Conservation (phyloP, 2,329 filamentous ascomycete species). For the Fusarium decemcellulare region DNA sequence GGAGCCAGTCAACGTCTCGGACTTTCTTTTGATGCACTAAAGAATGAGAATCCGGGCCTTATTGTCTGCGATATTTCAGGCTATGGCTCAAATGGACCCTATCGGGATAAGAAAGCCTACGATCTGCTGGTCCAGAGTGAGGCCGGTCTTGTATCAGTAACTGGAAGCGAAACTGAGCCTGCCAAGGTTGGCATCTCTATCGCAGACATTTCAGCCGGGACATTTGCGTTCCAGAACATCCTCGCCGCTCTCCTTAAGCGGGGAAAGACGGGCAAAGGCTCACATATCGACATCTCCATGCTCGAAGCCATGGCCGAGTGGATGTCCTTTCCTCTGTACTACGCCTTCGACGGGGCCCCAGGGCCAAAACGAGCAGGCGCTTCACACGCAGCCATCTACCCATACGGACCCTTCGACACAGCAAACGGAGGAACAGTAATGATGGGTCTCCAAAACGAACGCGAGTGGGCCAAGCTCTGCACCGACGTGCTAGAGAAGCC, state of each 20-base stretch:
- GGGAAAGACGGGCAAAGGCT: slow-evolving; percentile 62
- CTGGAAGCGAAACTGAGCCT: slow-evolving; percentile 59
- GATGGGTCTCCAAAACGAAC: slow-evolving; percentile 71
- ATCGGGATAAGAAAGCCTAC: slow-evolving; percentile 68
- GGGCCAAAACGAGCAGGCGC: slow-evolving; percentile 63
- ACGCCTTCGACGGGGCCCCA: slow-evolving; percentile 61
- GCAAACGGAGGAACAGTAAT: slow-evolving; percentile 65
- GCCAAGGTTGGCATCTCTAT: slow-evolving; percentile 69
- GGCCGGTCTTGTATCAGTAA: slow-evolving; percentile 66
- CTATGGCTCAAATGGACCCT: slow-evolving; percentile 65
- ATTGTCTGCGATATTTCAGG: slow-evolving; percentile 70
- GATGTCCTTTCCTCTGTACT: slow-evolving; percentile 71
- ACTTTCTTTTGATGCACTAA: slow-evolving; percentile 60
- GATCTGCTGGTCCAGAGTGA: slow-evolving; percentile 69
- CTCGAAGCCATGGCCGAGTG: slow-evolving; percentile 71
- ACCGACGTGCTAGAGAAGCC: slow-evolving; percentile 59
- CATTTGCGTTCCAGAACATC: slow-evolving; percentile 67
- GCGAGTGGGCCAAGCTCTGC: slow-evolving; percentile 68
- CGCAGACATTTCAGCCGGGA: slow-evolving; percentile 67
- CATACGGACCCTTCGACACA: slow-evolving; percentile 68
- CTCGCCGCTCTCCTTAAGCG: slow-evolving; percentile 65
- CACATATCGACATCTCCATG: slow-evolving; percentile 69
- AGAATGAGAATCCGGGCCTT: slow-evolving; percentile 57
- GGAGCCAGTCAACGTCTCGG: slow-evolving; percentile 64
- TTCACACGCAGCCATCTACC: slow-evolving; percentile 68